Evolutionary conservation across 441 rosid genomes (phyloP), one percentile per base, ranked within the genome.

Genomic region (Populus hybrid): DNA sequence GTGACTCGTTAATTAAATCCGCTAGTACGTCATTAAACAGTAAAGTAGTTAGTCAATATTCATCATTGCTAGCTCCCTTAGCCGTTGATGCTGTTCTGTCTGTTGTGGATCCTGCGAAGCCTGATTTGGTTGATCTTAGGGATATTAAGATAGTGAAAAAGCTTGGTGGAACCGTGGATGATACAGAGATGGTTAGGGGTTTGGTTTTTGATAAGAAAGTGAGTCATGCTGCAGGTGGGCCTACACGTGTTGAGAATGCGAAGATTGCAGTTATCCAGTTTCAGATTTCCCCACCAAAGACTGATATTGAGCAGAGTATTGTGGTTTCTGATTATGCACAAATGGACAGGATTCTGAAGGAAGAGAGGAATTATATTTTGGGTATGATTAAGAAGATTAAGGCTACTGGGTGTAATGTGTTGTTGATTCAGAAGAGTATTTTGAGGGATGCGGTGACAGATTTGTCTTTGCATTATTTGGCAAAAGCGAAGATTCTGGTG

Each of bases 261-360:
- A 95, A 94, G 88, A 90, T 95, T 61, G 99, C 92, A 6, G 97
- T 94, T 82, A 94, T 95, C 75, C 98, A 95, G 88, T 95, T 95
- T 82, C 99, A 95, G 88, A 95, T 95, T 87, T 92, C 97, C 0
- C 97, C 98, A 3, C 99, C 98, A 0, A 95, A 94, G 86, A 94
- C 97, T 5, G 99, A 95, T 73, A 95, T 95, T 10, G 99, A 95
- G 86, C 98, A 95, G 86, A 94, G 98, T 75, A 94, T 94, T 32
- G 95, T 94, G 70, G 97, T 95, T 64, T 95, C 98, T 2, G 98
- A 95, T 83, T 95, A 94, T 26, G 87, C 95, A 20, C 99, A 95
- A 88, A 95, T 94, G 98, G 99, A 95, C 81, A 90, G 99, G 92
- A 95, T 95, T 83, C 82, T 95, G 90, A 95, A 94, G 80, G 99